Evolutionary conservation across 306 rosid genomes (phyloP), one percentile per base, ranked within the genome.

Genomic region (Betula pendula): DNA sequence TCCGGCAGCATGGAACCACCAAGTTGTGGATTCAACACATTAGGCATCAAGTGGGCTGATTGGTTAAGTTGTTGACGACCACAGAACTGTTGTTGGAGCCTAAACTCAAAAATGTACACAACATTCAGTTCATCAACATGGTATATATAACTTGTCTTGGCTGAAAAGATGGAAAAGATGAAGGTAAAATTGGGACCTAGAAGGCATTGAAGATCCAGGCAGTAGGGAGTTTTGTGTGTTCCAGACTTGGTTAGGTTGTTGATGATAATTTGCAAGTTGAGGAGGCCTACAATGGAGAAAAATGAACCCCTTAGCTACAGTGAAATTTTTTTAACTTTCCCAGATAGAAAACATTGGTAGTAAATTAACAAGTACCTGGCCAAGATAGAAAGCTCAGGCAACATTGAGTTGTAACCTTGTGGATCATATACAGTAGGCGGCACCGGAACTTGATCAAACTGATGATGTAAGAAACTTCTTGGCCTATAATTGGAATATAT

Each of bases 141-240:
- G 31, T 55, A 11, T 35, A 60, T 60, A 62, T 17, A 56, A 22
- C 5, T 62, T 16, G 33, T 31, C 44, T 62, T 31, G 44, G 31
- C n/a, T 15, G 24, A 33, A 62, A 62, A 35, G n/a, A 65, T 6
- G 70, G 16, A 9, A 35, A 19, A 38, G 8, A 65, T 35, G 70
- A 35, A 65, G 35, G 48, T 8, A 65, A n/a, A 65, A 65, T 19
- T 35, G 27, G 40, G 43, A 72, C 78, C 70, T 66, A 43, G 56
- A 31, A 71, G 29, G 50, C 70, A 73, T n/a, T 2, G 69, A 72
- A 40, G 49, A 79, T 52, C 82, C 56, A 42, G 74, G 29, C 33
- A 35, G 35, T 35, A 33, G 0, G 29, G 78, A 44, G 58, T 59
- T 50, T 4, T 65, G 70, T 65, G 70, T 19, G 3, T 25, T 65